phyloP scores from a whole-genome alignment of 2,329 filamentous ascomycete genomes.

The Neopestalotiopsis sp. region DNA sequence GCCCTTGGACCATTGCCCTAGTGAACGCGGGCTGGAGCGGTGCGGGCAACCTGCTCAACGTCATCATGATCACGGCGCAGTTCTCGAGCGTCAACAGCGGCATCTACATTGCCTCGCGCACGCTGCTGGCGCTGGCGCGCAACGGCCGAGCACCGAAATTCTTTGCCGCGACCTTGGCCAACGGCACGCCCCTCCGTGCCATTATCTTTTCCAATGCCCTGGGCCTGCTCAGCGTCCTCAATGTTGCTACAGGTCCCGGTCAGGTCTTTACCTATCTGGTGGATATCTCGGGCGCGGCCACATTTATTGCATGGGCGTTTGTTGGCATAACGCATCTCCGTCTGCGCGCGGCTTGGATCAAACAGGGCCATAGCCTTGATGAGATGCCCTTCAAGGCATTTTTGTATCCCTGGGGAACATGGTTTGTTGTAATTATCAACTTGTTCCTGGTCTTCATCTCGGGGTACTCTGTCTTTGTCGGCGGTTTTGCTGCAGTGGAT shows the following conservation, averaged over 20 bases:
- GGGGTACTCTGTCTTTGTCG: slow-evolving; percentile 35
- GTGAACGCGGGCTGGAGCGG: slow-evolving; percentile 35
- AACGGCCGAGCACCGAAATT: slow-evolving; percentile 33
- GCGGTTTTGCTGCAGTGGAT: slow-evolving; percentile 31
- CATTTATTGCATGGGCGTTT: slow-evolving; percentile 38
- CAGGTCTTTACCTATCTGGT: slow-evolving; percentile 36
- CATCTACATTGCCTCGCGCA: slow-evolving; percentile 46
- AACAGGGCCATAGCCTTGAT: slow-evolving; percentile 30
- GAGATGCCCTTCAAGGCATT: slow-evolving; percentile 32
- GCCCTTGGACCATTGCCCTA: slow-evolving; percentile 38
- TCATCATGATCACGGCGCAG: slow-evolving; percentile 41
- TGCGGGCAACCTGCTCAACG: slow-evolving; percentile 37
- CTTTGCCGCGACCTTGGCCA: slow-evolving; percentile 34
- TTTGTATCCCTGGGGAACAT: slow-evolving; percentile 31
- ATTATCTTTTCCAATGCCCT: slow-evolving; percentile 37
- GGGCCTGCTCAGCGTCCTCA: slow-evolving; percentile 38
- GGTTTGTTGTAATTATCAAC: slow-evolving; percentile 34
- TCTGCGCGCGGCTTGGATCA: slow-evolving; percentile 32
- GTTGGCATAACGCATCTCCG: slow-evolving; percentile 36
- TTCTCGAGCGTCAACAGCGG: slow-evolving; percentile 40
- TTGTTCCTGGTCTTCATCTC: slow-evolving; percentile 36
- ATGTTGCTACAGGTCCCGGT: slow-evolving; percentile 35
- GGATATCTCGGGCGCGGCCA: slow-evolving; percentile 35
- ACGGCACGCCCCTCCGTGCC: slow-evolving; percentile 34
- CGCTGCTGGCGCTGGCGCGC: slow-evolving; percentile 33